Base-by-base conservation (phyloP, 1,284 basidiomycete species). In the Mycosarcoma maydis region DNA sequence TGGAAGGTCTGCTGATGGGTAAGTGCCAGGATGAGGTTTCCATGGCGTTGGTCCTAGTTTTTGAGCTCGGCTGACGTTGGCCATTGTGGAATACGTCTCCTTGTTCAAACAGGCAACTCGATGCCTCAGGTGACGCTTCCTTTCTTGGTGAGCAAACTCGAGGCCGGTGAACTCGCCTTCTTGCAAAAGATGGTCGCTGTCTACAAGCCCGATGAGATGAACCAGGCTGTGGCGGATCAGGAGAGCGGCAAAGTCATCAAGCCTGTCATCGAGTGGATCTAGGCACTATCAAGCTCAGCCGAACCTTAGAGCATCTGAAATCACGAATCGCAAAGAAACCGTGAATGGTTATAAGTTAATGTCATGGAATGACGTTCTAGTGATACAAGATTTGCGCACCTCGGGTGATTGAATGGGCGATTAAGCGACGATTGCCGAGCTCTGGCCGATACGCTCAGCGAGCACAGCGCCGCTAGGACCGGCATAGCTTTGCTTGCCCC, bases 161-260 rank as follows among this genome's bases (percentile, higher is more conserved):
- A 65, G 20, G 44, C 56, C 1, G 60, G 65, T 36, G 60, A 61
- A 23, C 58, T 68, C 22, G 17, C 6, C 0, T 53, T 68, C 43
- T 23, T 68, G 10, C 42, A 68, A 11, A 52, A 68, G 45, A 48
- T 68, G 45, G 48, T 68, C 24, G 10, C 43, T 14, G 52, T 53
- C 7, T 68, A 65, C 43, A 65, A 54, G 52, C 65, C 65, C 8
- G 52, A 23, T 14, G 65, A 68, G 10, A 64, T 65, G 45, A 56
- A 48, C 49, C 27, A 33, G 13, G 60, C 60, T 8, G 46, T 68
- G 7, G 20, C 42, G 16, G 65, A 68, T 29, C 44, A 51, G 26
- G 57, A 65, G 32, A 44, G 38, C 27, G 65, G 65, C 26, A 45
- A 53, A 24, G 62, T 66, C 9, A 62, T 68, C 65, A 68, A 68